Percentiles rank a stretch among this genome's conserved stretches.
Conservation (phyloP, 768 basidiomycete genomes). For the Gelatoporia subvermispora region DNA sequence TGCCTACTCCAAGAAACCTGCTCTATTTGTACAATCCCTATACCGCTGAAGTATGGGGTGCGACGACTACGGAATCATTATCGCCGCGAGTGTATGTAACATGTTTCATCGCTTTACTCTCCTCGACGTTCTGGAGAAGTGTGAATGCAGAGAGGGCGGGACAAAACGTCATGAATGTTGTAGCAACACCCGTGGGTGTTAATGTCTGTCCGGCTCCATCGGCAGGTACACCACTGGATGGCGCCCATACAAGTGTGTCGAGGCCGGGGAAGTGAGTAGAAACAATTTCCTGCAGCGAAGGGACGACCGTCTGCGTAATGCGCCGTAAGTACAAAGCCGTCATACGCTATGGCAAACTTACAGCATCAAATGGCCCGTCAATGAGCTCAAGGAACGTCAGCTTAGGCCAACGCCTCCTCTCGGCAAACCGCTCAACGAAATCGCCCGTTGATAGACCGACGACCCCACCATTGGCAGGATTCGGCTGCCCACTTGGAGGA, state of each 20-base stretch:
- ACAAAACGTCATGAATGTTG: slow-evolving; percentile 6
- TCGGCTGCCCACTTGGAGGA: not conserved
- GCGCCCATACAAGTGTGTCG: slow-evolving; percentile 7
- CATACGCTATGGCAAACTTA: too few species aligned
- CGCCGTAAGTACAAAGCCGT: not conserved
- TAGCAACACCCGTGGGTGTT: not conserved
- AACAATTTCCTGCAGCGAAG: not conserved
- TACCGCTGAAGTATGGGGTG: not conserved
- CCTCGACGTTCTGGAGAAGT: not conserved
- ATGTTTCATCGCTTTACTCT: not conserved
- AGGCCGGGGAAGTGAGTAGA: not conserved
- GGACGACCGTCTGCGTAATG: not conserved
- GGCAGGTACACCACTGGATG: not conserved
- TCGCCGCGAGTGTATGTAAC: not conserved
- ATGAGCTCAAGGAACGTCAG: slow-evolving; percentile 4
- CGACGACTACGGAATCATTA: too few species aligned
- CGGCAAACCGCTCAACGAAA: not conserved
- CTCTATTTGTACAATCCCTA: too few species aligned
- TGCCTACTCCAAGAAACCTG: too few species aligned
- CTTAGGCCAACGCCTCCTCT: slow-evolving; percentile 1
- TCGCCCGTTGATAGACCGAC: not conserved
- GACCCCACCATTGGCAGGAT: not conserved
- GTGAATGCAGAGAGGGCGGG: not conserved
- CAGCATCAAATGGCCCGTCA: slow-evolving; percentile 5
- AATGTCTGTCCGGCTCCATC: not conserved